A percentile compares a stretch with the other conserved stretches of the same genome.
Evolutionary conservation across 2,329 filamentous ascomycete species (phyloP).

Genomic region (Penicillium sp.): DNA sequence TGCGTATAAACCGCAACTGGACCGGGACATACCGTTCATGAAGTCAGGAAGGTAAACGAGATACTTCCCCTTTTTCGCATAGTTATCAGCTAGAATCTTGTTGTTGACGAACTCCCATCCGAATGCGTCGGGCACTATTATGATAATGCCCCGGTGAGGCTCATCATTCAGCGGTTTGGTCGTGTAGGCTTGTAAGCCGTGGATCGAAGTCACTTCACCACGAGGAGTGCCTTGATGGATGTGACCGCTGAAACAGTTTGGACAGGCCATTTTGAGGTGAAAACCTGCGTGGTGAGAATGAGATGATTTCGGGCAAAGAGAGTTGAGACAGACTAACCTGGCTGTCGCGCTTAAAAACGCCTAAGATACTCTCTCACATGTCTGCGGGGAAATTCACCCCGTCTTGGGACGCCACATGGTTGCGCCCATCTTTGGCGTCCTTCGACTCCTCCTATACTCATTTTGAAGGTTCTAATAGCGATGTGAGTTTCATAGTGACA

Average conservation of each 20-base stretch:
- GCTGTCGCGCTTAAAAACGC: too few relatives aligned
- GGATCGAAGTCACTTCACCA: not conserved
- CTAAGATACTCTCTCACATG: too few relatives aligned
- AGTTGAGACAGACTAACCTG: not conserved
- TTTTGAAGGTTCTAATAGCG: too few relatives aligned
- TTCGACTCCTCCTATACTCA: too few relatives aligned
- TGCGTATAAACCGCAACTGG: too few relatives aligned
- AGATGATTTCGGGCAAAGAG: not conserved
- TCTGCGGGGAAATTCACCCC: too few relatives aligned
- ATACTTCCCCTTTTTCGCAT: constrained; percentile 51
- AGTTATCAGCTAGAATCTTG: constrained; percentile 52
- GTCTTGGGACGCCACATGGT: too few relatives aligned
- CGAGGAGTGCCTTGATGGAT: constrained; percentile 1
- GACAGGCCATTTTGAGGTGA: not conserved
- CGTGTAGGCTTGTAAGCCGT: not conserved
- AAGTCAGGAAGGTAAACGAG: constrained; percentile 57
- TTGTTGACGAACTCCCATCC: constrained; percentile 55
- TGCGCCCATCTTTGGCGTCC: too few relatives aligned
- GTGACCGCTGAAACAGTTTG: not conserved
- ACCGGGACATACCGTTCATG: constrained; percentile 45
- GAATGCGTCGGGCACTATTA: constrained; percentile 56
- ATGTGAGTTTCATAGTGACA: too few relatives aligned
- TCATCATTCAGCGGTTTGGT: not conserved
- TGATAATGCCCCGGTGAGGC: constrained; percentile 44
- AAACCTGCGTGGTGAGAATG: too few relatives aligned